Evolutionary conservation across 1,284 basidiomycete genomes (phyloP).

Genomic region (Jaminaea rosea): DNA sequence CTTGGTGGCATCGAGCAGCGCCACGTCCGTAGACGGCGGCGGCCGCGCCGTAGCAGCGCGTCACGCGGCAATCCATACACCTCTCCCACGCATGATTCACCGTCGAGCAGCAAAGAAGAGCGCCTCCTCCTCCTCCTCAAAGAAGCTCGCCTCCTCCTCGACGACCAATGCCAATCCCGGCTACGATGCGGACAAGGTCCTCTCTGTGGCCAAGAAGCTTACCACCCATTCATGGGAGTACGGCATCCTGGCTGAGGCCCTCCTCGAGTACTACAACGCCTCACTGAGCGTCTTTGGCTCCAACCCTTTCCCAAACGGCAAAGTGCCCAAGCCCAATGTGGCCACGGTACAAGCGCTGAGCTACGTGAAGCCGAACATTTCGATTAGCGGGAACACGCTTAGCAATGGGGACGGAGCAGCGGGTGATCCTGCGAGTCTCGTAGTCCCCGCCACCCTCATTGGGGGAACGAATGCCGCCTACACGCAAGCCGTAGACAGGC

Average conservation of each 20-base stretch:
- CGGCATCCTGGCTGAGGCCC: conserved; percentile 1
- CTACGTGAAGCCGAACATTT: conserved; percentile 1
- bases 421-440: conserved; percentile 8
- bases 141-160: no score
- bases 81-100: no score
- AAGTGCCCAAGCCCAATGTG: neutral
- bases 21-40: no score
- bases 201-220: conserved; percentile 1
- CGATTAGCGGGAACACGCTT: neutral
- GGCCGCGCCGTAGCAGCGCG: no score
- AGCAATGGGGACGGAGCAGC: conserved; percentile 3
- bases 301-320: conserved; percentile 5
- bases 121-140: neutral
- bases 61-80: no score
- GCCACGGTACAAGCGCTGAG: conserved; percentile 1
- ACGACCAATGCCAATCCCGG: no score
- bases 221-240: conserved; percentile 8
- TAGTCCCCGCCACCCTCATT: conserved; percentile 2
- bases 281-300: conserved; percentile 1
- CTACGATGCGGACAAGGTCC: neutral
- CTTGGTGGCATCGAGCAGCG: no score
- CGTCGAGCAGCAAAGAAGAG: no score
- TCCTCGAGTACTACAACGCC: conserved; percentile 5
- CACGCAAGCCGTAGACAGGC: conserved; percentile 57
- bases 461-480: neutral